Evolutionary conservation across 2,329 filamentous ascomycete species (phyloP).

Genomic region (Emmonsiellopsis sp.): DNA sequence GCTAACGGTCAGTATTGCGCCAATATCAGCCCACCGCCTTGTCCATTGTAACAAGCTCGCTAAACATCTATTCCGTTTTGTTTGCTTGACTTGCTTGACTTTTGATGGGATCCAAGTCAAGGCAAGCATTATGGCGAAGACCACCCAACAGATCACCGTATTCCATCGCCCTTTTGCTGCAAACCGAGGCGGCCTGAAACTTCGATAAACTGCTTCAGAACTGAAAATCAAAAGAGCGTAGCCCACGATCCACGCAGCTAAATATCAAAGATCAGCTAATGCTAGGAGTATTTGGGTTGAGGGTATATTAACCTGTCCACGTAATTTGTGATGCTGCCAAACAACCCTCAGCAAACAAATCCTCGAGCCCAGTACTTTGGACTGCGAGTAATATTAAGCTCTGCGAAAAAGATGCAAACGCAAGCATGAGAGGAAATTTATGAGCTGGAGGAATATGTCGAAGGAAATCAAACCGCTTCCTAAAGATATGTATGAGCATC

Average conservation of each 20-base stretch:
- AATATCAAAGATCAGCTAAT: conserved; percentile 4
- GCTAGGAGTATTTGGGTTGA: not conserved
- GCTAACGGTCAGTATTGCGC: conserved; percentile 10
- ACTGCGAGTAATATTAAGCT: conserved; percentile 12
- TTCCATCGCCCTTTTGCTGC: conserved; percentile 11
- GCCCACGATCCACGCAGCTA: conserved; percentile 18
- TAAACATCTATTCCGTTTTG: conserved; percentile 10
- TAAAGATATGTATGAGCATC: not conserved
- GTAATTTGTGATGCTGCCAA: conserved; percentile 13
- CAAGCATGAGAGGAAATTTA: conserved; percentile 11
- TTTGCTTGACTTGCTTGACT: conserved; percentile 7
- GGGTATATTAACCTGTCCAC: conserved; percentile 14
- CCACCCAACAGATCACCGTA: conserved; percentile 12
- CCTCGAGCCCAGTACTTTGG: conserved; percentile 10
- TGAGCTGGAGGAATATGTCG: conserved; percentile 11
- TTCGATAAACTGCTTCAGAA: conserved; percentile 11
- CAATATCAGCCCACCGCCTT: conserved; percentile 15
- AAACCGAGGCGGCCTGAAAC: conserved; percentile 8
- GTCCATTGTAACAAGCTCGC: conserved; percentile 12
- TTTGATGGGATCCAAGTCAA: conserved; percentile 17
- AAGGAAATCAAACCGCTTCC: conserved; percentile 9
- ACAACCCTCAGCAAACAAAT: conserved; percentile 8
- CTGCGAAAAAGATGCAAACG: conserved; percentile 12
- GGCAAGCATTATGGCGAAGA: conserved; percentile 9
- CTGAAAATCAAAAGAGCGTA: conserved; percentile 17